Conservation (phyloP, 495 filamentous ascomycete genomes). For the Ramalina intermedia region DNA sequence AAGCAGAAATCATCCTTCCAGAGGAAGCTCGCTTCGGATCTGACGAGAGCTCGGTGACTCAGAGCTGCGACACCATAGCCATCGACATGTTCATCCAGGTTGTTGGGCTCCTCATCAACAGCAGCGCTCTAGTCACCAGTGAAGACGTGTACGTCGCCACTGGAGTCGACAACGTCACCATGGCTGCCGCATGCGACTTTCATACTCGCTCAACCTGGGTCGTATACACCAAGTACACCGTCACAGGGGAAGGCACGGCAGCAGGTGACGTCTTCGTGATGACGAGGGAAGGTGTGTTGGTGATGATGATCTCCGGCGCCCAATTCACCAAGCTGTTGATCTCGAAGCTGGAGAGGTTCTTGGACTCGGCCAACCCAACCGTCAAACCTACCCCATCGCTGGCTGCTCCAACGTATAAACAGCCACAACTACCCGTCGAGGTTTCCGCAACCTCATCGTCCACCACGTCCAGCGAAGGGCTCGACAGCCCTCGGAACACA, state of each 20-base stretch:
- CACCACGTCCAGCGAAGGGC: constrained; percentile 1
- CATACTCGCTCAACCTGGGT: constrained; percentile 11
- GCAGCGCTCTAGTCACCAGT: constrained; percentile 9
- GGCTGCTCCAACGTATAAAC: background rate
- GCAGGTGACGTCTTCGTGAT: constrained; percentile 21
- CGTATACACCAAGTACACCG: constrained; percentile 17
- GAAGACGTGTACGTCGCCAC: constrained; percentile 19
- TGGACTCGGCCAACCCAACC: constrained; percentile 16
- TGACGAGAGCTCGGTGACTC: constrained; percentile 13
- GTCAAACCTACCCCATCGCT: background rate
- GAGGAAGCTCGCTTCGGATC: background rate
- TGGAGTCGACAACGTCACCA: constrained; percentile 12
- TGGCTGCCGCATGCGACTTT: constrained; percentile 13
- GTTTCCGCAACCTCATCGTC: background rate
- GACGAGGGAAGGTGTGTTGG: constrained; percentile 11
- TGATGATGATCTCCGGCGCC: constrained; percentile 10
- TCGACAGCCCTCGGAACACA: background rate
- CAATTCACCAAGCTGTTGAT: constrained; percentile 14
- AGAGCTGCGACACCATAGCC: constrained; percentile 15
- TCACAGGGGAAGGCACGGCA: constrained; percentile 8
- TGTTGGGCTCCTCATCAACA: constrained; percentile 22
- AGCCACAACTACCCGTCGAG: background rate
- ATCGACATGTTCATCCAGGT: constrained; percentile 25
- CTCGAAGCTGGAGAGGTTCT: constrained; percentile 11
- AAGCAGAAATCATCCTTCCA: constrained; percentile 12